A percentile compares a stretch with the other conserved stretches of the same genome.
These are phyloP conservation scores for Aspergillus indologenus DNA, from an alignment of 495 filamentous ascomycete species.

Conservation along the genomic window DNA sequence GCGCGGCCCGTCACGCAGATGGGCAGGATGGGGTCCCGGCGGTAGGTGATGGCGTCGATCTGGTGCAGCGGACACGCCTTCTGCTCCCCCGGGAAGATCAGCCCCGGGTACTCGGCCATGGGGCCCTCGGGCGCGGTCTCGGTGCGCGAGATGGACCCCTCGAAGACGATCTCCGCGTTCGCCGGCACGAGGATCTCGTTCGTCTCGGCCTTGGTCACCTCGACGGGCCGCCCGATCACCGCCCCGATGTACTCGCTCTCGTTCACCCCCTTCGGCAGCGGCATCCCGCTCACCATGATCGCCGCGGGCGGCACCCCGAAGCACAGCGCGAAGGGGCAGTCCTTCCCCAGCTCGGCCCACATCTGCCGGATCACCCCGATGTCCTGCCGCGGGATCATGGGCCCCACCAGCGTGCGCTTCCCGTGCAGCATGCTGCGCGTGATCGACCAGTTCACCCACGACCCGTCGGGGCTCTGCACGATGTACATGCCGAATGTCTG, in stretches of 20 bases:
- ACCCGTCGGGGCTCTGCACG: constrained; percentile 34
- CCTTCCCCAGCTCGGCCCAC: constrained; percentile 37
- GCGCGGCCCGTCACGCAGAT: constrained; percentile 32
- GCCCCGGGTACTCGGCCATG: constrained; percentile 39
- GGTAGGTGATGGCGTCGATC: constrained; percentile 42
- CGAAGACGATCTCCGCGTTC: constrained; percentile 38
- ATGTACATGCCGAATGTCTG: constrained; percentile 41
- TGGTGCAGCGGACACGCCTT: constrained; percentile 30
- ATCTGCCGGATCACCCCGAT: constrained; percentile 35
- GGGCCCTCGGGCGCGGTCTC: constrained; percentile 36
- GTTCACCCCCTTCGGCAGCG: constrained; percentile 33
- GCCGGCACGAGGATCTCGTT: constrained; percentile 40
- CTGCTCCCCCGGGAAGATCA: constrained; percentile 33
- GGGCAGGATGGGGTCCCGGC: constrained; percentile 37
- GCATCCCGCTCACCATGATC: constrained; percentile 40
- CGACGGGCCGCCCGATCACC: constrained; percentile 32
- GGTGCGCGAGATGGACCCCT: constrained; percentile 36
- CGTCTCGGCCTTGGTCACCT: constrained; percentile 43
- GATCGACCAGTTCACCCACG: constrained; percentile 46
- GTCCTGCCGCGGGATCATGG: constrained; percentile 32
- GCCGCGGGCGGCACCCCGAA: constrained; percentile 42
- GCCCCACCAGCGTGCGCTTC: constrained; percentile 29
- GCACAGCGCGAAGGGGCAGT: constrained; percentile 35
- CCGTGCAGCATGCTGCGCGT: constrained; percentile 38
- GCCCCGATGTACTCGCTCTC: constrained; percentile 40